A percentile compares a stretch with the other conserved stretches of the same genome.
These are phyloP conservation scores for Phytophthora meadii DNA, from an alignment of 352 stramenopile genomes.

Conservation along the genomic window DNA sequence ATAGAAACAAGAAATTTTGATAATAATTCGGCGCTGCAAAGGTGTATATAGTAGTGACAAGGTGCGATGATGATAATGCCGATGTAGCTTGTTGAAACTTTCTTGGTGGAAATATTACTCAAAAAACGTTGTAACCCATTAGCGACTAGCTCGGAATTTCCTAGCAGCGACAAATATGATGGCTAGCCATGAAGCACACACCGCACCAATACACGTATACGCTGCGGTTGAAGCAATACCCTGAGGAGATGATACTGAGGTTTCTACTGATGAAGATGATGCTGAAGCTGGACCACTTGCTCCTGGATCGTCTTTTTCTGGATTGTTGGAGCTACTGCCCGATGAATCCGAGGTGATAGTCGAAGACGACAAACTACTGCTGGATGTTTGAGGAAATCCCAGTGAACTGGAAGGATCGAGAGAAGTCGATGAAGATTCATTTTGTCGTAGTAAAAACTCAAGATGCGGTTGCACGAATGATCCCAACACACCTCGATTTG, in stretches of 20 bases:
- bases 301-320: slow-evolving; percentile 8
- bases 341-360: slow-evolving; percentile 2
- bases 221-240: slow-evolving; percentile 40
- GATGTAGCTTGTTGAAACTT: no score
- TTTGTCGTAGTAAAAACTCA: slow-evolving; percentile 31
- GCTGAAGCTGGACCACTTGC: slow-evolving; percentile 10
- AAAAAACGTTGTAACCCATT: slow-evolving; percentile 16
- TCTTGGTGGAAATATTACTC: slow-evolving; percentile 14
- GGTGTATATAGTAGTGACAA: no score
- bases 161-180: slow-evolving; percentile 65
- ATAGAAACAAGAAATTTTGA: background rate
- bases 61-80: no score
- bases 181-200: slow-evolving; percentile 50
- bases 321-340: slow-evolving; percentile 3
- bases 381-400: slow-evolving; percentile 6
- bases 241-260: slow-evolving; percentile 11
- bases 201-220: slow-evolving; percentile 63
- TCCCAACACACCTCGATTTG: slow-evolving; percentile 62
- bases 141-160: slow-evolving; percentile 30
- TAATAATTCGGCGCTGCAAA: background rate
- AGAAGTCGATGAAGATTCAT: slow-evolving; percentile 1
- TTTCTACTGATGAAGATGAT: slow-evolving; percentile 24
- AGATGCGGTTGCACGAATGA: slow-evolving; percentile 64
- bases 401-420: slow-evolving; percentile 7
- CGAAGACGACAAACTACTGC: slow-evolving; percentile 1